phyloP scores from a whole-genome alignment of 129 eudicot species.

The Arctium lappa region DNA sequence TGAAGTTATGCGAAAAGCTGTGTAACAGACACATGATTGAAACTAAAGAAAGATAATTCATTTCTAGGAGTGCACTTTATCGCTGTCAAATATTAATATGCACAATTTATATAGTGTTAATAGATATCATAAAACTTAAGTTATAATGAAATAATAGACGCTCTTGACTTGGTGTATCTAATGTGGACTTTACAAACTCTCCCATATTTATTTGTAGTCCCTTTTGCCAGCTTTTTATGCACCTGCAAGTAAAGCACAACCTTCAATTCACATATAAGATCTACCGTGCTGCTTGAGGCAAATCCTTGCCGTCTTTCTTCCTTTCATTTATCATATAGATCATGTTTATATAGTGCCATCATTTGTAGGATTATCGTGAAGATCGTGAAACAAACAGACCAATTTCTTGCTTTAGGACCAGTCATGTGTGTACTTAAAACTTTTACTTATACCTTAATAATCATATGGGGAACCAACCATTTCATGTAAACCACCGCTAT shows the following conservation, averaged over 20 bases:
- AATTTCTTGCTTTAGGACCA: background rate
- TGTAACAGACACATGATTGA: background rate
- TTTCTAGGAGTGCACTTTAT: background rate
- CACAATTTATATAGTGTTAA: background rate
- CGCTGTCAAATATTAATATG: background rate
- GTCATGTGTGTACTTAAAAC: background rate
- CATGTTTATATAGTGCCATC: background rate
- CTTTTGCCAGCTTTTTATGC: too few relatives aligned
- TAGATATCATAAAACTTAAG: too few relatives aligned
- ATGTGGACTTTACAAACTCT: background rate
- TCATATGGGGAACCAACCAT: background rate
- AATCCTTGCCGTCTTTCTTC: background rate
- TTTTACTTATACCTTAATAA: background rate
- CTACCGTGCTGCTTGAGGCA: background rate
- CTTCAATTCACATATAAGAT: background rate
- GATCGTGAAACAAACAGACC: too few relatives aligned
- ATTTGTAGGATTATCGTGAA: background rate
- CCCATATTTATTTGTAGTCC: background rate
- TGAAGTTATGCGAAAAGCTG: background rate
- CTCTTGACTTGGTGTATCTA: too few relatives aligned
- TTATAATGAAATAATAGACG: too few relatives aligned
- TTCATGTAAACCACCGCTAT: too few relatives aligned
- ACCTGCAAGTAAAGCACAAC: background rate
- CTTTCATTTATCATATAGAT: background rate
- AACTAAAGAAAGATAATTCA: background rate